phyloP scores from a whole-genome alignment of 1,284 basidiomycete species.

The Jaminaea rosea region DNA sequence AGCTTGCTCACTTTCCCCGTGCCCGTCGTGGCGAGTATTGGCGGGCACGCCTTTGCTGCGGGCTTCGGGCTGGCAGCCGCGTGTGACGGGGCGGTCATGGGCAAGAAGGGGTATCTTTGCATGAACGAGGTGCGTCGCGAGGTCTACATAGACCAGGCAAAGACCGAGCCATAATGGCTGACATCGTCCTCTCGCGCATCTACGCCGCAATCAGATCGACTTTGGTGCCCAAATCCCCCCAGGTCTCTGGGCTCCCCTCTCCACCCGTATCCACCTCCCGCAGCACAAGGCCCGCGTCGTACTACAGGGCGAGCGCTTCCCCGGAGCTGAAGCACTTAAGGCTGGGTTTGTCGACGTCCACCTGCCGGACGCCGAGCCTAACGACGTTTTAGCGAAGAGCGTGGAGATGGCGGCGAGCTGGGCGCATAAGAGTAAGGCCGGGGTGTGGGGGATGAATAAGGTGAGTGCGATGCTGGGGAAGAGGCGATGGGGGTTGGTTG shows the following conservation, averaged over 20 bases:
- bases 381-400: not conserved
- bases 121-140: slow-evolving; percentile 64
- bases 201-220: slow-evolving; percentile 15
- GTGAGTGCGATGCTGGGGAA: no score
- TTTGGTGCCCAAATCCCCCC: slow-evolving; percentile 35
- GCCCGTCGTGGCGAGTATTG: slow-evolving; percentile 71
- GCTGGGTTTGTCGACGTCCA: not conserved
- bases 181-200: not conserved
- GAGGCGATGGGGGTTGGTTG: no score
- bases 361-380: not conserved
- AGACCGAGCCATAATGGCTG: not conserved
- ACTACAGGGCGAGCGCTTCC: not conserved
- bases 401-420: not conserved
- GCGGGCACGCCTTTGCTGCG: slow-evolving; percentile 83
- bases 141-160: not conserved
- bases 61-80: slow-evolving; percentile 69
- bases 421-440: not conserved
- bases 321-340: not conserved
- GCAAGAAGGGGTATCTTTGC: slow-evolving; percentile 71
- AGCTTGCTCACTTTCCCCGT: slow-evolving; percentile 51
- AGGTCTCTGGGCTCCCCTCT: slow-evolving; percentile 55
- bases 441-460: slow-evolving; percentile 1
- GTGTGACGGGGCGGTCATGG: slow-evolving; percentile 86
- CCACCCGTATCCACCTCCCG: slow-evolving; percentile 13
- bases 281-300: not conserved